Evolutionary conservation across 768 basidiomycete genomes (phyloP), one percentile per base, ranked within the genome.

Genomic region (Mycena polygramma): DNA sequence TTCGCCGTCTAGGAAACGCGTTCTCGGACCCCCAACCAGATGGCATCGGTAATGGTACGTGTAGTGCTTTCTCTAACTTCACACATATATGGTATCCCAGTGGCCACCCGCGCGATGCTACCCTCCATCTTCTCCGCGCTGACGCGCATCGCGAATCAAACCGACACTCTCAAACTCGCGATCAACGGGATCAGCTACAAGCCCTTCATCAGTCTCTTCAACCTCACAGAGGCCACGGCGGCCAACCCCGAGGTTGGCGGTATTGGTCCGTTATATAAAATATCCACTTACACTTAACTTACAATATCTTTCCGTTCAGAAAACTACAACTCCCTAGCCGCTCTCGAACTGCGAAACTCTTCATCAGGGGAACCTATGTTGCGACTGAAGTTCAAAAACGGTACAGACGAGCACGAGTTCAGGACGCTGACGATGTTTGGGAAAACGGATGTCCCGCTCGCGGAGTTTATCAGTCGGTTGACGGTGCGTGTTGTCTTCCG

Each of bases 171-270:
- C 66, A 84, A 86, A 73, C 66, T 91, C 63, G 77, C 77, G 61
- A 81, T 86, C 71, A 81, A 83, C n/a, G 85, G 84, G 22, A 81
- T 85, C 59, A 82, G 87, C 14, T 90, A 90, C 79, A 89, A 89
- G 78, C 89, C 88, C 0, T 87, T 90, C 76, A 53, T 89, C 49
- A 86, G 86, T 14, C 74, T 90, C 45, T 89, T 90, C 81, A 88
- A 88, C 76, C 84, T 90, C 84, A 88, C 87, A 0, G 81, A 84
- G 14, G 79, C 85, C 26, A 80, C 81, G 37, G 75, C 75, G 7
- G 74, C 76, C 19, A 81, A 83, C 69, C 81, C 84, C 0, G 76
- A 83, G 49, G 79, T 88, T 11, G 80, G 82, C 22, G 82, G 84
- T 4, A 84, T 88, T 71, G 84, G 74, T 71, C 45, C 20, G 72